These are phyloP conservation scores for Talaromyces sp. DNA, from an alignment of 2,329 filamentous ascomycete genomes.

Conservation along the genomic window DNA sequence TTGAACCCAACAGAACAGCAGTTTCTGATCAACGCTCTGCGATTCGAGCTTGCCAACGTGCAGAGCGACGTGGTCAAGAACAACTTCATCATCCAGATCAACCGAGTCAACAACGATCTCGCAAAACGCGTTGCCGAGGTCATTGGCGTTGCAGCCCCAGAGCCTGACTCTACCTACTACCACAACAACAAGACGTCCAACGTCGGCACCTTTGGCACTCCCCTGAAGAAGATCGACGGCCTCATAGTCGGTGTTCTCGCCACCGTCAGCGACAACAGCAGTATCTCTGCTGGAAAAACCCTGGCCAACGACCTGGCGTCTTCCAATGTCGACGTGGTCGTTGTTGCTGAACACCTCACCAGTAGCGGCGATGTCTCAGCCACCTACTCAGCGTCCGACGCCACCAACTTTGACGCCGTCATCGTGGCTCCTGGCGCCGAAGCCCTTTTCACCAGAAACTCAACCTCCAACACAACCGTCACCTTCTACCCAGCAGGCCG, in stretches of 20 bases:
- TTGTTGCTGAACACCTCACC: conserved; percentile 57
- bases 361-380: conserved; percentile 47
- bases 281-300: conserved; percentile 44
- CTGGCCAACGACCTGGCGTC: conserved; percentile 41
- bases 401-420: conserved; percentile 41
- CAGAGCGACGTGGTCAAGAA: conserved; percentile 53
- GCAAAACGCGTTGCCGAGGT: conserved; percentile 59
- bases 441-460: conserved; percentile 42
- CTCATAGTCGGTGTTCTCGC: conserved; percentile 61
- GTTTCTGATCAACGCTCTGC: conserved; percentile 66
- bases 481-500: conserved; percentile 60
- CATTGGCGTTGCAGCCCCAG: conserved; percentile 55
- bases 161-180: conserved; percentile 60
- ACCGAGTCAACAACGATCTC: conserved; percentile 62
- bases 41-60: conserved; percentile 63
- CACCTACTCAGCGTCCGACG: conserved; percentile 63
- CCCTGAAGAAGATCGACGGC: conserved; percentile 56
- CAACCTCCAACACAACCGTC: conserved; percentile 28
- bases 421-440: conserved; percentile 53
- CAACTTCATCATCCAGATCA: conserved; percentile 64
- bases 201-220: conserved; percentile 55
- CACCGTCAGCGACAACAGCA: conserved; percentile 37
- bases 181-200: conserved; percentile 61
- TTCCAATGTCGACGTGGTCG: conserved; percentile 49
- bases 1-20: conserved; percentile 61